These are phyloP conservation scores for Teunomyces gatunensis DNA, from an alignment of 805 yeast genomes.

Conservation along the genomic window DNA sequence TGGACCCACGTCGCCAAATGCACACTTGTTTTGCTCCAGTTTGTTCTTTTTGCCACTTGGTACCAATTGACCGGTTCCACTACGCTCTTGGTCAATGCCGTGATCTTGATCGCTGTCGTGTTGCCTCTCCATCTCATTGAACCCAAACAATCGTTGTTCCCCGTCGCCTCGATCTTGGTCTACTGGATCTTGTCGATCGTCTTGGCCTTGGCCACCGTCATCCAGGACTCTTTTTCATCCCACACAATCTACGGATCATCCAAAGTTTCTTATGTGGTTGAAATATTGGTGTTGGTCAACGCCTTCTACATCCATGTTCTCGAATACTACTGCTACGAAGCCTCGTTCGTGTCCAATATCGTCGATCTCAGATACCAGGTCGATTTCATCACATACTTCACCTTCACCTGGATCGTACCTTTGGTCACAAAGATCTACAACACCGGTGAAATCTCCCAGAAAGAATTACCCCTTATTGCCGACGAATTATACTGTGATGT, in stretches of 20 bases:
- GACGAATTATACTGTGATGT: conserved; percentile 10
- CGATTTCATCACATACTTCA: conserved; percentile 19
- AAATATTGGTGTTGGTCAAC: conserved; percentile 11
- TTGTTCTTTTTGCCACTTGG: conserved; percentile 12
- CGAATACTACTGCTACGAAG: conserved; percentile 19
- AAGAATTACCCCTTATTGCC: conserved; percentile 14
- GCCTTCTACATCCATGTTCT: conserved; percentile 13
- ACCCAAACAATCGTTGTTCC: conserved; percentile 18
- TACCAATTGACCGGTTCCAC: conserved; percentile 3
- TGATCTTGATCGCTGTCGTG: conserved; percentile 8
- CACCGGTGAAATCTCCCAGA: conserved; percentile 18
- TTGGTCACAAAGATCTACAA: conserved; percentile 21
- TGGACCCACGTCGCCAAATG: conserved; percentile 10
- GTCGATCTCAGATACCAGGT: conserved; percentile 10
- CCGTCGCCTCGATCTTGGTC: conserved; percentile 21
- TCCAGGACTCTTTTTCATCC: conserved; percentile 20
- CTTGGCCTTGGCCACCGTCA: conserved; percentile 9
- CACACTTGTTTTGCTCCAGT: conserved; percentile 12
- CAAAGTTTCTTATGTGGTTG: conserved; percentile 5
- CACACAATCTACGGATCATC: conserved; percentile 13
- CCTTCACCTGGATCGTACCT: conserved; percentile 29
- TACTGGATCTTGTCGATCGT: conserved; percentile 20
- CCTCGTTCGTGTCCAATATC: conserved; percentile 23
- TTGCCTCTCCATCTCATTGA: conserved; percentile 24
- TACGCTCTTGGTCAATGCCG: conserved; percentile 7